These are phyloP conservation scores for Sarcomyxa edulis DNA, from an alignment of 768 basidiomycete species.

Conservation along the genomic window DNA sequence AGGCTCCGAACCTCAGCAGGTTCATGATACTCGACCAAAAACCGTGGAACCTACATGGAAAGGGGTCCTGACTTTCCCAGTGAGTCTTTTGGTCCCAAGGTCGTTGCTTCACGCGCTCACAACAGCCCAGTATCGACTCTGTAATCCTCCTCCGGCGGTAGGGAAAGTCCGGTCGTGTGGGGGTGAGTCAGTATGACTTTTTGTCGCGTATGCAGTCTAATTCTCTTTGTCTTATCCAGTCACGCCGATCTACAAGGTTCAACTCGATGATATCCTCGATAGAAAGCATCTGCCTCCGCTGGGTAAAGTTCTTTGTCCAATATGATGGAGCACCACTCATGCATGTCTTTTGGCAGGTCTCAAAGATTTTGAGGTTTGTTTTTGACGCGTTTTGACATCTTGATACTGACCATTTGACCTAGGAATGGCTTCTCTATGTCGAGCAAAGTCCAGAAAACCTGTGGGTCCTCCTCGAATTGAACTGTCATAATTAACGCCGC, in stretches of 20 bases:
- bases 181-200: slow-evolving; percentile 24
- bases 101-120: too few species aligned
- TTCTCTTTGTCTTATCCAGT: slow-evolving; percentile 31
- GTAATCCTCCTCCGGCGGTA: slow-evolving; percentile 64
- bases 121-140: slow-evolving; percentile 48
- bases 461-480: slow-evolving; percentile 27
- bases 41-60: too few species aligned
- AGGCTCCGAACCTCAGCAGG: too few species aligned
- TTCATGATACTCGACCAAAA: too few species aligned
- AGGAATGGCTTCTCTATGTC: slow-evolving; percentile 80
- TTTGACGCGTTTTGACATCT: neutral
- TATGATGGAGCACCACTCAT: slow-evolving; percentile 2
- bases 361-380: slow-evolving; percentile 59
- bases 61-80: too few species aligned
- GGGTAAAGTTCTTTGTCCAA: slow-evolving; percentile 29
- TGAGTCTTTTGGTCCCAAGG: too few species aligned
- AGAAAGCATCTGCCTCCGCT: slow-evolving; percentile 77
- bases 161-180: slow-evolving; percentile 65
- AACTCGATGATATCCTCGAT: slow-evolving; percentile 70
- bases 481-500: slow-evolving; percentile 8
- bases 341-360: slow-evolving; percentile 34
- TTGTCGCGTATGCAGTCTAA: neutral
- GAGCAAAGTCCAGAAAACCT: slow-evolving; percentile 74
- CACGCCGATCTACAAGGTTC: slow-evolving; percentile 62
- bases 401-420: slow-evolving; percentile 9